A percentile compares a stretch with the other conserved stretches of the same genome.
Evolutionary conservation across 305 asterid genomes (phyloP).

Genomic region (Solanum hybrid): DNA sequence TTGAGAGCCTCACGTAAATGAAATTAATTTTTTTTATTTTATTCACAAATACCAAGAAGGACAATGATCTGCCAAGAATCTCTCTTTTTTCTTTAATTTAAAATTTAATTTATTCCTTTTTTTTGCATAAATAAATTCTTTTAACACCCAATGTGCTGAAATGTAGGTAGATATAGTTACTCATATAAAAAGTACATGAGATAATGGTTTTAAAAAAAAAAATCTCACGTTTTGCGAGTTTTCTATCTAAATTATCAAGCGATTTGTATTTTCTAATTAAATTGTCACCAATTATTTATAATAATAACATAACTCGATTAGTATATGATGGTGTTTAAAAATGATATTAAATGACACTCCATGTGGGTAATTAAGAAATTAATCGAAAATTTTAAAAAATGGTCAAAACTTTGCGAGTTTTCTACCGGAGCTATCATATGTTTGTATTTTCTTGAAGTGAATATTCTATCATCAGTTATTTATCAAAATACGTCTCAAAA

Average conservation of each 20-base stretch:
- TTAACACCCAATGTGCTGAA: conserved; percentile 10
- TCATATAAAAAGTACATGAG: background rate
- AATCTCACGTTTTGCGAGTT: background rate
- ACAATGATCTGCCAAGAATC: conserved; percentile 35
- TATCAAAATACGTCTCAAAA: background rate
- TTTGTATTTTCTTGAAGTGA: background rate
- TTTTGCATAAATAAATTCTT: conserved; percentile 14
- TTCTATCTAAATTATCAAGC: background rate
- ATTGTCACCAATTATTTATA: background rate
- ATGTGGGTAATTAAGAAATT: background rate
- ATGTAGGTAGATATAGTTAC: conserved; percentile 16
- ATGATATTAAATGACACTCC: background rate
- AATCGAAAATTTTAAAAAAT: accelerated
- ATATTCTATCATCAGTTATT: background rate
- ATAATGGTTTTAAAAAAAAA: background rate
- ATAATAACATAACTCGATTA: background rate
- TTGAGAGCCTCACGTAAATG: conserved; percentile 11
- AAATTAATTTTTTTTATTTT: background rate
- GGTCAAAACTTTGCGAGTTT: background rate
- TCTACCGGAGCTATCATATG: background rate
- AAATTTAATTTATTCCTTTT: background rate
- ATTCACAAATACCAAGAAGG: conserved; percentile 21
- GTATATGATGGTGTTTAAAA: background rate
- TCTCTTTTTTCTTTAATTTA: conserved; percentile 4
- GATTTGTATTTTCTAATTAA: background rate